Base-by-base conservation (phyloP, 768 basidiomycete species). In the Myochromella boudieri region DNA sequence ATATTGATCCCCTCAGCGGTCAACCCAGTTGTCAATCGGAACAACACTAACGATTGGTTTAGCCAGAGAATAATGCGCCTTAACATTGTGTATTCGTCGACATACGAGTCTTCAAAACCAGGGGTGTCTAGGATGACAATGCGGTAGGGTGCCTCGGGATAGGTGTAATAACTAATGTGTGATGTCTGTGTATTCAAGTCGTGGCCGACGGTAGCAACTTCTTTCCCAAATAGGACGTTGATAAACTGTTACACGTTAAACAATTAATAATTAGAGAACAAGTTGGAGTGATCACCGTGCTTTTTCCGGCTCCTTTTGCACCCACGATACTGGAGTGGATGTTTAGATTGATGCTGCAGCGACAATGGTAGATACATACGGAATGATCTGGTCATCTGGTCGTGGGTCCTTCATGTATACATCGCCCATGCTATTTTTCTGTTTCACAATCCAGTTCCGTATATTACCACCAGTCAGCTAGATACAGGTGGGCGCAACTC, bases 231-330 rank as follows among this genome's bases (percentile, higher is more conserved):
- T 20, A 56, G 46, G 26, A 44, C 46, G 41, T 55, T 58, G 32
- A 59, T 57, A 42, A 62, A 63, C 63, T 57, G 39, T 28, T 11
- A n/a, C n/a, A n/a, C n/a, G n/a, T n/a, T n/a, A n/a, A 44, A 34
- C 46, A 38, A 29, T 18, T 28, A 31, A 14, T 25, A 29, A 22
- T 17, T 12, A 32, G 6, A 9, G 42, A 26, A 14, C 21, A 10
- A 5, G n/a, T 17, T 6, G 14, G 33, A 34, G 18, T 34, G 14
- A 15, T 24, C 37, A 66, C 65, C 11, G 60, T 60, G 42, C 63
- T 65, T 45, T 65, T 66, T 11, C 65, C 65, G 15, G 62, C 56
- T 37, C 65, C 63, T 4, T 62, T 66, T 3, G 58, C 58, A 0
- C 65, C 65, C 62, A 66, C 65, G 3, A 65, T 14, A n/a, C 33